Conservation (phyloP, 768 basidiomycete genomes). For the Kwoniella europaea region DNA sequence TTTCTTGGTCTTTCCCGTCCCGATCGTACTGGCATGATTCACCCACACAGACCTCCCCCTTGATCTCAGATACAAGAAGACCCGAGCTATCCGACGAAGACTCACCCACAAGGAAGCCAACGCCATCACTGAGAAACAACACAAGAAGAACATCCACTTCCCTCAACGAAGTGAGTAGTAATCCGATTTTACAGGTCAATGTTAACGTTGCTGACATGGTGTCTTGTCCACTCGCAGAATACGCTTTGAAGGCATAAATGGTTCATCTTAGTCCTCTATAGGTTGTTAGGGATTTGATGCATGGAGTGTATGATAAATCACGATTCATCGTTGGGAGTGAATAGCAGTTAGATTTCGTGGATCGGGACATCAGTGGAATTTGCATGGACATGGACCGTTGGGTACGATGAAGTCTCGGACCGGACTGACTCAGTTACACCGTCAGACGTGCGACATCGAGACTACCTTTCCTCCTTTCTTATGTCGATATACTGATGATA, state of each 20-base stretch:
- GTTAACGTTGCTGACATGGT: not conserved
- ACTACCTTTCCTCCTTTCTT: too few relatives aligned
- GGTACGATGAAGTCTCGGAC: too few relatives aligned
- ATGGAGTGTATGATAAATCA: conserved; percentile 21
- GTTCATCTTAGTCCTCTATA: conserved; percentile 27
- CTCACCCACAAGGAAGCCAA: conserved; percentile 87
- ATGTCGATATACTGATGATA: too few relatives aligned
- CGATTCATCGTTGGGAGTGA: not conserved
- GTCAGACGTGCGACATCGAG: too few relatives aligned
- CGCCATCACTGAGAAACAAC: conserved; percentile 87
- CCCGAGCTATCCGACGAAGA: conserved; percentile 94
- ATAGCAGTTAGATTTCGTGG: not conserved
- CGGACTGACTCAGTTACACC: too few relatives aligned
- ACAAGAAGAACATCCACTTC: conserved; percentile 94
- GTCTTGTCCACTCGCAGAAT: conserved; percentile 61
- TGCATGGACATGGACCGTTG: too few relatives aligned
- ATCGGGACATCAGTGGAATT: not conserved
- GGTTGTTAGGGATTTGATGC: conserved; percentile 29
- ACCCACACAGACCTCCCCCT: conserved; percentile 72
- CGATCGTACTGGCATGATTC: not conserved
- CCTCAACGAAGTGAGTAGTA: conserved; percentile 67
- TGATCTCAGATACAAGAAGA: conserved; percentile 97
- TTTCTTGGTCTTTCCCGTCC: too few relatives aligned
- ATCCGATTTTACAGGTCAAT: not conserved
- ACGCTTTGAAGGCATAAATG: conserved; percentile 81